Evolutionary conservation across 495 filamentous ascomycete genomes (phyloP), one percentile per base, ranked within the genome.

Genomic region (Podospora conica): DNA sequence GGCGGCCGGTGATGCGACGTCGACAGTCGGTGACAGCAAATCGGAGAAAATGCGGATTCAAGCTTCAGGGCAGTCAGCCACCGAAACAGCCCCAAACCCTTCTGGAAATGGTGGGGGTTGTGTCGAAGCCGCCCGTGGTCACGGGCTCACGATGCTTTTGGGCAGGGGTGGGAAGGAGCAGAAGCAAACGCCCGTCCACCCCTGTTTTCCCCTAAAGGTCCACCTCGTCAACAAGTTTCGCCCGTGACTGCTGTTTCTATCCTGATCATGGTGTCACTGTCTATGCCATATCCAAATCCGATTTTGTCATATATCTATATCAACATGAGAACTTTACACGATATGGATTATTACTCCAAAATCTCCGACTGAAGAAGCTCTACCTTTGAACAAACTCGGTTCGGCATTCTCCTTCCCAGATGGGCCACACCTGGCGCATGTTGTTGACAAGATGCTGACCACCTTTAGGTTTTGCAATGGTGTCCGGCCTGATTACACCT

Each of bases 201-300:
- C 18, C 18, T 40, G 15, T 40, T 5, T 18, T 6, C 25, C 6
- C 25, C 25, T 6, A 27, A 2, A 6, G 2, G 3, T 27, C 6
- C 25, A 27, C 25, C 25, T 27, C 3, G n/a, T n/a, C n/a, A 2
- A 27, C 58, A 27, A 55, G 58, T 66, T 31, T 28, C 58, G 65
- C 59, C 31, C 27, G 56, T 63, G 60, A 25, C 27, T 63, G 29
- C 60, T 67, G 55, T 31, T 64, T 64, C 61, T 53, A 27, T 33
- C 55, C 56, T 54, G 40, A n/a, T 28, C 25, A n/a, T 20, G 9
- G 20, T 28, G 18, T n/a, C 12, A 18, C 56, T n/a, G 28, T 28
- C 20, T 21, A 12, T 12, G 4, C 27, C 33, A 11, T 56, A 58
- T 24, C 24, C 12, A 28, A 23, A 3, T 56, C 20, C 24, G 54